phyloP scores from a whole-genome alignment of 1,284 basidiomycete species.

The Irpex sp. region DNA sequence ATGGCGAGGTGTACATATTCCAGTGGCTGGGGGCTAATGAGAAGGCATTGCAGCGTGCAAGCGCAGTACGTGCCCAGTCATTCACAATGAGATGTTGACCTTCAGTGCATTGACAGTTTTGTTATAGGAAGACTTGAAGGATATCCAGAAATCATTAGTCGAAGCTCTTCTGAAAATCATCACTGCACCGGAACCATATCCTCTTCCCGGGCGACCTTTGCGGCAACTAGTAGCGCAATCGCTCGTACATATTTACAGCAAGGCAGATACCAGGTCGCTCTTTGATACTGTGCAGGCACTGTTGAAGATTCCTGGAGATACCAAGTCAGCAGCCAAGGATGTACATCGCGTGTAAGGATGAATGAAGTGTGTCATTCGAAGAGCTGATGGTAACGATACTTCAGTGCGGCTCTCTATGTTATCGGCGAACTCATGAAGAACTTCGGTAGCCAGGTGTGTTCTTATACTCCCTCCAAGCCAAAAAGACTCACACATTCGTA shows the following conservation, averaged over 20 bases:
- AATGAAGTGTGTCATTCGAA: not conserved
- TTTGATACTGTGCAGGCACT: constrained; percentile 87
- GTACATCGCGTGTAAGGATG: constrained; percentile 10
- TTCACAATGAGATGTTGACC: constrained; percentile 5
- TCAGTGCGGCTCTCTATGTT: constrained; percentile 74
- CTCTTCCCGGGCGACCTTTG: constrained; percentile 80
- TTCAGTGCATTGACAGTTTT: not conserved
- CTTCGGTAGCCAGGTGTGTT: constrained; percentile 74
- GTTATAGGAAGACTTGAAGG: constrained; percentile 61
- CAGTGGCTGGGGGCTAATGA: constrained; percentile 78
- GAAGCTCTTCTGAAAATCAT: constrained; percentile 61
- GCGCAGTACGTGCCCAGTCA: constrained; percentile 39
- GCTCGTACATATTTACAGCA: constrained; percentile 72
- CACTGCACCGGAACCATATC: constrained; percentile 57
- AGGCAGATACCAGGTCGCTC: constrained; percentile 79
- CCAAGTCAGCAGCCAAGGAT: constrained; percentile 65
- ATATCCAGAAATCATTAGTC: constrained; percentile 59
- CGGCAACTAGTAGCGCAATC: constrained; percentile 80
- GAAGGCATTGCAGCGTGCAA: constrained; percentile 46
- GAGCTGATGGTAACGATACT: not conserved
- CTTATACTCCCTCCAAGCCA: not conserved
- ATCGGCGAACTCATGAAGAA: constrained; percentile 85
- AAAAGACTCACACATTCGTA: constrained; percentile 28
- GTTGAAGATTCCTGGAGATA: constrained; percentile 70
- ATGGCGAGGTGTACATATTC: constrained; percentile 77